Evolutionary conservation across 129 eudicot species (phyloP), one percentile per base, ranked within the genome.

Genomic region (Tagetes erecta): DNA sequence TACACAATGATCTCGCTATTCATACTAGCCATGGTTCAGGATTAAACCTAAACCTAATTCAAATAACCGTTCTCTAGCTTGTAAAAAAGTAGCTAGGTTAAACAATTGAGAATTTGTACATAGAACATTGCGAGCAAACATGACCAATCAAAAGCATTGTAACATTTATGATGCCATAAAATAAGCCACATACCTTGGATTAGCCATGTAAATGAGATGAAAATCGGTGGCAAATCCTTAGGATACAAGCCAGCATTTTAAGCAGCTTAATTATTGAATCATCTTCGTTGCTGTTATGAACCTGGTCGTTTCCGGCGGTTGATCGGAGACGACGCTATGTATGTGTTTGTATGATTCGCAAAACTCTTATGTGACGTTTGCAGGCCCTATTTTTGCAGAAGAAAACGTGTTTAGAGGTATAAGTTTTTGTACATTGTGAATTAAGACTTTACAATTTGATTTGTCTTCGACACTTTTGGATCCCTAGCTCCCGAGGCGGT

Each of bases 141-240:
- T 55, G 67, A 67, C 4, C 13, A 53, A 67, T 3, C 36, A 67
- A 11, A 67, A n/a, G 59, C 1, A 56, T 2, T 14, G 55, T 30
- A 13, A 73, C 20, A 44, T n/a, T 35, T 31, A 67, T 3, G 49
- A 67, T 55, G 9, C 35, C 34, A 44, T 5, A 44, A 3, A 3
- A 60, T 34, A 20, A 14, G 20, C n/a, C 11, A 50, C 30, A 38
- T 72, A 79, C 83, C 83, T 79, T 11, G 60, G 44, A 5, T 73
- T 65, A 46, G 79, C 83, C 83, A 73, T 74, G 55, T 35, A 27
- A 80, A 65, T 79, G 41, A 78, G 66, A 78, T 31, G 47, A 70
- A 30, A 12, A 41, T 41, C 45, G 30, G 50, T 64, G 44, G 6
- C 8, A 38, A 36, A 20, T 35, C 72, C 40, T 56, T 78, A 50